These are phyloP conservation scores for Claviceps pusilla DNA, from an alignment of 2,329 filamentous ascomycete genomes.

Conservation along the genomic window DNA sequence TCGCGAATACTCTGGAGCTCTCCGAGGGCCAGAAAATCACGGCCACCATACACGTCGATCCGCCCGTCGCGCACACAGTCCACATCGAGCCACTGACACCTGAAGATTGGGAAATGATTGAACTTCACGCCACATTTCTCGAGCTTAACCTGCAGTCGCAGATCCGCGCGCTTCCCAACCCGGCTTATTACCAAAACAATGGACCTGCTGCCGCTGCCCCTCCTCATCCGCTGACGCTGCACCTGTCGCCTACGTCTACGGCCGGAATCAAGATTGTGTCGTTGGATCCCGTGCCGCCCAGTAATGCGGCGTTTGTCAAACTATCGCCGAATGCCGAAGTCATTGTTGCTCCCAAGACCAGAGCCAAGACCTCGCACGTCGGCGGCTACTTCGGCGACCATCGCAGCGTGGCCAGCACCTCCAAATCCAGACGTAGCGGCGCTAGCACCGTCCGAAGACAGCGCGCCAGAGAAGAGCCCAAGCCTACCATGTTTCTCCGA, in stretches of 20 bases:
- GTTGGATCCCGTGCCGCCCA: constrained; percentile 57
- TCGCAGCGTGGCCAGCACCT: constrained; percentile 65
- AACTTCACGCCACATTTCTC: constrained; percentile 87
- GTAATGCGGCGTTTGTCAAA: constrained; percentile 68
- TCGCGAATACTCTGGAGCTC: constrained; percentile 63
- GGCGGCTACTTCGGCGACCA: constrained; percentile 54
- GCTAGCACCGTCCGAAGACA: constrained; percentile 52
- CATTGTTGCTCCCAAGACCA: constrained; percentile 86
- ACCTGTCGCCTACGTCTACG: constrained; percentile 87
- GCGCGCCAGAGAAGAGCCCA: constrained; percentile 47
- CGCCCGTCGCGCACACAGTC: constrained; percentile 80
- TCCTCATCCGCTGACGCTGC: constrained; percentile 72
- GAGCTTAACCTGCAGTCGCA: constrained; percentile 88
- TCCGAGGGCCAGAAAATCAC: constrained; percentile 67
- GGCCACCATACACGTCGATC: constrained; percentile 66
- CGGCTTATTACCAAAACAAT: constrained; percentile 36
- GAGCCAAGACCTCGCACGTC: constrained; percentile 48
- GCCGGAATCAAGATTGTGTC: constrained; percentile 80
- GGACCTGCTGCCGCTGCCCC: constrained; percentile 34
- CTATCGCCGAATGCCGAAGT: constrained; percentile 90
- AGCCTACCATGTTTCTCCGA: constrained; percentile 59
- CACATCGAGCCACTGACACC: constrained; percentile 92
- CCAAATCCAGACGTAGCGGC: constrained; percentile 64
- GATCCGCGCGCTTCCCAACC: constrained; percentile 85
- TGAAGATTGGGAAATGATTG: constrained; percentile 98